phyloP scores from a whole-genome alignment of 1,284 basidiomycete genomes.

The Neonothopanus nambi region DNA sequence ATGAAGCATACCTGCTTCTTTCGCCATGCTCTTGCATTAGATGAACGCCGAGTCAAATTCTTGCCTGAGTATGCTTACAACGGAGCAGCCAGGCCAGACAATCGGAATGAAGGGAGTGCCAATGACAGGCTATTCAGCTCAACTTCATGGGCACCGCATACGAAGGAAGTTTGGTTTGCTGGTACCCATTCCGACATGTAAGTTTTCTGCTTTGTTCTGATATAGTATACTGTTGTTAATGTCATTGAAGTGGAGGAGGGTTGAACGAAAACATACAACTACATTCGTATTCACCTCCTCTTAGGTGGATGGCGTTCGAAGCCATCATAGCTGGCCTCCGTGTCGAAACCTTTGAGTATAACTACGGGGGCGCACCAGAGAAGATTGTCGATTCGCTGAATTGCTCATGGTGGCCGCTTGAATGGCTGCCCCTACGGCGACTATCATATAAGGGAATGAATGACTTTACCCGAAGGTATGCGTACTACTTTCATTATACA shows the following conservation, averaged over 20 bases:
- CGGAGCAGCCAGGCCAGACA: background rate
- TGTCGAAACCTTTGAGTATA: background rate
- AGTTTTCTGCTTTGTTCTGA: background rate
- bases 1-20: constrained; percentile 3
- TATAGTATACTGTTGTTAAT: background rate
- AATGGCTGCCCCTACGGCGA: background rate
- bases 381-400: background rate
- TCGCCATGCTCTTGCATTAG: constrained; percentile 8
- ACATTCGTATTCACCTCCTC: no score
- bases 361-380: background rate
- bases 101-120: background rate
- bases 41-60: constrained; percentile 8
- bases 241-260: background rate
- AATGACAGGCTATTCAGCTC: background rate
- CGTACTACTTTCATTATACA: no score
- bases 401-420: background rate
- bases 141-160: no score
- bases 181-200: constrained; percentile 4
- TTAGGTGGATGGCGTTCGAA: no score
- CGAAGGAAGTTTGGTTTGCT: no score
- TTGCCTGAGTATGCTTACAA: constrained; percentile 1
- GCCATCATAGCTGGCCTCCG: no score
- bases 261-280: background rate
- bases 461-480: background rate
- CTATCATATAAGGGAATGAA: background rate